A percentile compares a stretch with the other conserved stretches of the same genome.
phyloP scores from a whole-genome alignment of 2,329 filamentous ascomycete species.

The Coniella vitis region DNA sequence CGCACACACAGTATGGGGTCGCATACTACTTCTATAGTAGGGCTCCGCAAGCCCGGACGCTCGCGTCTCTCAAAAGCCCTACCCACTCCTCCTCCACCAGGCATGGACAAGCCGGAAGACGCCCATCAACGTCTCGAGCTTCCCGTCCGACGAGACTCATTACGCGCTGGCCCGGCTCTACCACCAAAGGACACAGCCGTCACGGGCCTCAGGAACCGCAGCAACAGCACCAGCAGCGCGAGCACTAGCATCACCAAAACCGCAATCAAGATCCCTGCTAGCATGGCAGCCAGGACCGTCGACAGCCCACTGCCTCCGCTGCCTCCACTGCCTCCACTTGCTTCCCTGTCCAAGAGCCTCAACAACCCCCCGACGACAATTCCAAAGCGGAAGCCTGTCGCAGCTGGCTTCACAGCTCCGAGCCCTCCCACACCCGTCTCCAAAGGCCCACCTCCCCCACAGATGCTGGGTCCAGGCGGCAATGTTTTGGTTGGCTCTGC shows the following conservation, averaged over 20 bases:
- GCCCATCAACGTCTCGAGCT: conserved; percentile 1
- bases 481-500: too few species aligned
- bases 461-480: conserved; percentile 13
- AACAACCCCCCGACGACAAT: conserved; percentile 9
- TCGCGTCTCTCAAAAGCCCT: conserved; percentile 55
- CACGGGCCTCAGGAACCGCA: too few species aligned
- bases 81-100: conserved; percentile 39
- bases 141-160: conserved; percentile 13
- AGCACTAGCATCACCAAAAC: not conserved
- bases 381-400: conserved; percentile 14
- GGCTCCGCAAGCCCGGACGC: conserved; percentile 29
- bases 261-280: not conserved
- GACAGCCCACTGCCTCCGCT: conserved; percentile 1
- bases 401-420: conserved; percentile 5
- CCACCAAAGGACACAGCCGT: conserved; percentile 12
- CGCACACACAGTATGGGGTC: conserved; percentile 18
- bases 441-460: conserved; percentile 9
- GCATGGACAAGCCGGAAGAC: conserved; percentile 13
- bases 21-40: conserved; percentile 17
- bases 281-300: conserved; percentile 6
- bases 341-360: conserved; percentile 5
- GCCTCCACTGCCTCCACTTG: conserved; percentile 10
- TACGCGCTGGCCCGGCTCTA: conserved; percentile 16
- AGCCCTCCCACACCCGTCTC: not conserved
- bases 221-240: too few species aligned